Evolutionary conservation across 2,329 filamentous ascomycete species (phyloP), one percentile per base, ranked within the genome.

Genomic region (Zopfia rhizophila): DNA sequence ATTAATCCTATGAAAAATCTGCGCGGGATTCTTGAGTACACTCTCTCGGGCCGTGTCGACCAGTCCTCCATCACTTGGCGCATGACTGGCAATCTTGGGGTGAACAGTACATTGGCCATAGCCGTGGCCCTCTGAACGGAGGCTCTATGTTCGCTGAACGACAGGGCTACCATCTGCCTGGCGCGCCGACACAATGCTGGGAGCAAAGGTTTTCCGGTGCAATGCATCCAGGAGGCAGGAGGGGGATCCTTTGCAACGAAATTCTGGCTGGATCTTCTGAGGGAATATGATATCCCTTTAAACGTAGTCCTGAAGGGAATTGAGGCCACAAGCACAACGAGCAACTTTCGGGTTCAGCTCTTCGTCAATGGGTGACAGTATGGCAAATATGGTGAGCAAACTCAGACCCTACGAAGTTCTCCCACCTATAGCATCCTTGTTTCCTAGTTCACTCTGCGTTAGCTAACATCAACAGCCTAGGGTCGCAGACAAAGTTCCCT

Each of bases 351-450:
- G n/a, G n/a, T n/a, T n/a, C n/a, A n/a, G n/a, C n/a, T n/a, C n/a
- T n/a, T n/a, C n/a, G n/a, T n/a, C n/a, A 90, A 90, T 58, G 87
- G 87, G 2, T 90, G 83, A 63, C 87, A 90, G 61, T 89, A 84
- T 52, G 82, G 80, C 5, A 83, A 83, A 61, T 84, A 81, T 51
- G 68, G n/a, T n/a, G n/a, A n/a, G n/a, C n/a, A n/a, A n/a, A n/a
- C n/a, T n/a, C n/a, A n/a, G n/a, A n/a, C n/a, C n/a, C n/a, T n/a
- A n/a, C n/a, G n/a, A n/a, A n/a, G n/a, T n/a, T n/a, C n/a, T n/a
- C n/a, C n/a, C n/a, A n/a, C n/a, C n/a, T n/a, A n/a, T n/a, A n/a
- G n/a, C n/a, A n/a, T n/a, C n/a, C n/a, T n/a, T n/a, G n/a, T n/a
- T n/a, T n/a, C n/a, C n/a, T n/a, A n/a, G n/a, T n/a, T n/a, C n/a